Evolutionary conservation across 2,329 filamentous ascomycete genomes (phyloP).

Genomic region (Colletotrichum spinosum): DNA sequence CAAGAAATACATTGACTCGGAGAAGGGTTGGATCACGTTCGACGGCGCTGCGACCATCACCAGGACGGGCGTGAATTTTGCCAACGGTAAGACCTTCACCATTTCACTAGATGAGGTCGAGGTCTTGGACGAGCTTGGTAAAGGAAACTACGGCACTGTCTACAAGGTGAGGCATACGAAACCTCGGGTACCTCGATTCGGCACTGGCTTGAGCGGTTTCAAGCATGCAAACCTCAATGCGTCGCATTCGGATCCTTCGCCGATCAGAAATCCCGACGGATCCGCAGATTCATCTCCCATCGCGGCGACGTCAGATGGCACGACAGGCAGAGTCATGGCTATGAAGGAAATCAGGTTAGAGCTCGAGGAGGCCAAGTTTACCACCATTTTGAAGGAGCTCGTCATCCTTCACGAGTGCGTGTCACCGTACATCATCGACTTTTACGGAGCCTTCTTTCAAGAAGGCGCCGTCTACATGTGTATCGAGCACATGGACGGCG

Average conservation of each 20-base stretch:
- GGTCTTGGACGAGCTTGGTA: conserved; percentile 91
- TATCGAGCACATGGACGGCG: conserved; percentile 99
- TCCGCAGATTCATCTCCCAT: conserved; percentile 43
- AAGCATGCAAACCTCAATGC: conserved; percentile 55
- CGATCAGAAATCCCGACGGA: conserved; percentile 44
- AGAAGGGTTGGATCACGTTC: conserved; percentile 92
- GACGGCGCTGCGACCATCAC: conserved; percentile 93
- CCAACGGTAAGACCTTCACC: conserved; percentile 87
- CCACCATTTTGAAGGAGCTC: conserved; percentile 96
- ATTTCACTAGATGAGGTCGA: conserved; percentile 98
- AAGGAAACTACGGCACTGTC: conserved; percentile 98
- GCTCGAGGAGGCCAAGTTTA: conserved; percentile 95
- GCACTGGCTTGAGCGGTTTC: conserved; percentile 65
- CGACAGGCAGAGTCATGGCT: conserved; percentile 88
- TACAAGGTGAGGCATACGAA: conserved; percentile 94
- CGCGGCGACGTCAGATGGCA: conserved; percentile 48
- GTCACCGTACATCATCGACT: conserved; percentile 97
- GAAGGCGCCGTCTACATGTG: conserved; percentile 99
- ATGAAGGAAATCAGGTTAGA: conserved; percentile 99
- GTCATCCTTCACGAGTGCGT: conserved; percentile 95
- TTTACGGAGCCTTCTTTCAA: conserved; percentile 98
- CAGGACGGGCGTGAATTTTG: conserved; percentile 90
- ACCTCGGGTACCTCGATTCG: conserved; percentile 67
- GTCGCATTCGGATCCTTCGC: conserved; percentile 50
- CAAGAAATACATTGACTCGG: conserved; percentile 87